A percentile compares a stretch with the other conserved stretches of the same genome.
Conservation (phyloP, 2,329 filamentous ascomycete genomes). For the Aspergillus sp. region DNA sequence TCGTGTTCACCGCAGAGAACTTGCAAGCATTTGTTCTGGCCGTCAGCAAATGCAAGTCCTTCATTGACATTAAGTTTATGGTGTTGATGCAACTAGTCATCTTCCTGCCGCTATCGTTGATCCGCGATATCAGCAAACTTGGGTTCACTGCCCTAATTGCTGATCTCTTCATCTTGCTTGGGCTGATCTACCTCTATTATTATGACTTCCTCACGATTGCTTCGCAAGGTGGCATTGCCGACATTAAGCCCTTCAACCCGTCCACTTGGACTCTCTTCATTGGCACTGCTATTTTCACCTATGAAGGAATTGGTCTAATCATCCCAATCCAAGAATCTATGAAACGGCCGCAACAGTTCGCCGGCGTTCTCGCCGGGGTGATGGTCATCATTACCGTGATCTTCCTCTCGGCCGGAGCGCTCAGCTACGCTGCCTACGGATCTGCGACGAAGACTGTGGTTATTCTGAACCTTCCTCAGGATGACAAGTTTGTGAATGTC, state of each 20-base stretch:
- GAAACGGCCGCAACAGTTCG: conserved; percentile 86
- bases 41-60: conserved; percentile 80
- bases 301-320: conserved; percentile 94
- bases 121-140: conserved; percentile 95
- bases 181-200: conserved; percentile 91
- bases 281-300: conserved; percentile 97
- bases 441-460: conserved; percentile 95
- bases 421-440: conserved; percentile 95
- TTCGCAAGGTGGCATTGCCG: conserved; percentile 68
- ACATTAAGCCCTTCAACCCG: conserved; percentile 87
- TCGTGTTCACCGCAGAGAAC: conserved; percentile 95
- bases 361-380: conserved; percentile 78
- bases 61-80: conserved; percentile 82
- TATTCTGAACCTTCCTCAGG: conserved; percentile 91
- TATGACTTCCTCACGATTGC: conserved; percentile 86
- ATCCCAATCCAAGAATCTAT: conserved; percentile 98
- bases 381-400: conserved; percentile 94
- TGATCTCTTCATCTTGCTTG: conserved; percentile 89
- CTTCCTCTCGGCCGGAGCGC: conserved; percentile 85
- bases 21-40: conserved; percentile 91
- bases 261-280: conserved; percentile 97
- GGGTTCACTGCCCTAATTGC: conserved; percentile 92
- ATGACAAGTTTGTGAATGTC: conserved; percentile 89
- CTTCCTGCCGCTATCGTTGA: conserved; percentile 88
- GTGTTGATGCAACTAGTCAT: conserved; percentile 94